These are phyloP conservation scores for Coniochaeta sp. DNA, from an alignment of 2,329 filamentous ascomycete species.

Conservation along the genomic window DNA sequence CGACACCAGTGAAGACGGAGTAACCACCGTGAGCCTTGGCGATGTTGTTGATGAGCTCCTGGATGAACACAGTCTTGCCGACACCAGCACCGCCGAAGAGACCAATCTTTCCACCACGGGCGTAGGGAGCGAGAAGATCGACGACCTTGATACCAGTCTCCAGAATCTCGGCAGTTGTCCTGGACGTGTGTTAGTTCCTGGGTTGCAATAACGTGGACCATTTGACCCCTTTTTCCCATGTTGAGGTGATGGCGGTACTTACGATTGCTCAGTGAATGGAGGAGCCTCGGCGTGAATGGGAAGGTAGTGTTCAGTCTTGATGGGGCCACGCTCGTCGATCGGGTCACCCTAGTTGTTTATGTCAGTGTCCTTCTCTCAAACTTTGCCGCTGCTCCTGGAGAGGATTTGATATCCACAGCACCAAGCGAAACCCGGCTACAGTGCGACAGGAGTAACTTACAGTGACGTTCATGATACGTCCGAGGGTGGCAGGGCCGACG, in stretches of 20 bases:
- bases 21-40: conserved; percentile 99
- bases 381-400: background rate
- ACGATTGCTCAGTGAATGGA: conserved; percentile 84
- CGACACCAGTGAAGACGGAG: conserved; percentile 99
- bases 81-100: conserved; percentile 99
- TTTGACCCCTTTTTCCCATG: no score
- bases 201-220: background rate
- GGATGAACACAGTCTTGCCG: conserved; percentile 99
- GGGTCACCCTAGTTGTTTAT: conserved; percentile 61
- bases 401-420: background rate
- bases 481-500: conserved; percentile 86
- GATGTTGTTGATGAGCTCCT: conserved; percentile 99
- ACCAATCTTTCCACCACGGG: conserved; percentile 99
- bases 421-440: background rate
- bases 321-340: conserved; percentile 97
- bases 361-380: background rate
- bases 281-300: conserved; percentile 96
- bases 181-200: background rate
- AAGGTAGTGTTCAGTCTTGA: conserved; percentile 81
- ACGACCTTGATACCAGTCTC: conserved; percentile 99
- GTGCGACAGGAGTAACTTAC: background rate
- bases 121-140: conserved; percentile 96
- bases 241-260: background rate
- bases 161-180: conserved; percentile 86
- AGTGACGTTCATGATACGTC: conserved; percentile 99